A percentile compares a stretch with the other conserved stretches of the same genome.
Evolutionary conservation across 305 asterid genomes (phyloP).

Genomic region (Lippia alba): DNA sequence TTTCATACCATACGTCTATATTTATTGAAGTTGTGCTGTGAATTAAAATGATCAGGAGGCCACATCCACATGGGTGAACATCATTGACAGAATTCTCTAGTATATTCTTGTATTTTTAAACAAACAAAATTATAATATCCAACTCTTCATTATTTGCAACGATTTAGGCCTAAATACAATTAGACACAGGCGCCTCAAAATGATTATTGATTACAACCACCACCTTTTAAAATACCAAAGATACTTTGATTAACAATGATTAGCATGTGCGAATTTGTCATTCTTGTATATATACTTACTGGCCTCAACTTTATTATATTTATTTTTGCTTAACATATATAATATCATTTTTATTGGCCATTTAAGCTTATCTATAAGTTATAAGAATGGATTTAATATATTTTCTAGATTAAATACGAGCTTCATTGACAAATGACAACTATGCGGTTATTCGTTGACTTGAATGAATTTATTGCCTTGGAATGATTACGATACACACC

Average conservation of each 20-base stretch:
- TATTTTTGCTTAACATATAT: too few relatives aligned
- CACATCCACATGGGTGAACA: conserved; percentile 7
- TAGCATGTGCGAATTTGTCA: conserved; percentile 7
- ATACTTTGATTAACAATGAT: neutral
- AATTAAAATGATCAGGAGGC: neutral
- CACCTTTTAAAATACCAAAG: neutral
- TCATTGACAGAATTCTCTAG: neutral
- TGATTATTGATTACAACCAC: neutral
- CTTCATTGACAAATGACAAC: too few relatives aligned
- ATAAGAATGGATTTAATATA: too few relatives aligned
- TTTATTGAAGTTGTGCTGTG: too few relatives aligned
- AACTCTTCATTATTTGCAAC: neutral
- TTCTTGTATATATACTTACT: neutral
- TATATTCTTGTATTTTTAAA: neutral
- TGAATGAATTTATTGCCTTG: too few relatives aligned
- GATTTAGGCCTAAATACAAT: neutral
- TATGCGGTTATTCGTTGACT: too few relatives aligned
- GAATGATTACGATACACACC: too few relatives aligned
- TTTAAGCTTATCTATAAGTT: too few relatives aligned
- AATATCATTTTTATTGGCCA: too few relatives aligned
- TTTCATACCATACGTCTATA: too few relatives aligned
- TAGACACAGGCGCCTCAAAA: neutral
- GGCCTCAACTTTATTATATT: too few relatives aligned
- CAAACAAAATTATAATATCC: neutral
- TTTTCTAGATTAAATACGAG: too few relatives aligned